Evolutionary conservation across 768 basidiomycete genomes (phyloP).

Genomic region (Hygrocybe punicea): DNA sequence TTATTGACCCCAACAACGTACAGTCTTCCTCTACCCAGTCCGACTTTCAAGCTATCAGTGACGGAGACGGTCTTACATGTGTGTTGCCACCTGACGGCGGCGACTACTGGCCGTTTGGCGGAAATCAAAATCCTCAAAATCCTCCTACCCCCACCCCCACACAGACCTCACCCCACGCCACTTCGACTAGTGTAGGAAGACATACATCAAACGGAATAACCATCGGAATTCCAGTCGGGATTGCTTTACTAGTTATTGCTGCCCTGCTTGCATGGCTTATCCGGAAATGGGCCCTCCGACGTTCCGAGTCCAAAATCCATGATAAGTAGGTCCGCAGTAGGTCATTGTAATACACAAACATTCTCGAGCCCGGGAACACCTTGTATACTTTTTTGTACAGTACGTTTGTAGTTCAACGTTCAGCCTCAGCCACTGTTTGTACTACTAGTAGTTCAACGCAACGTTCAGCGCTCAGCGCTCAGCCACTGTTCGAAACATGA

Average conservation of each 20-base stretch:
- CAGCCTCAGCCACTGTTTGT: no score
- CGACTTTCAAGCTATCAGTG: conserved; percentile 49
- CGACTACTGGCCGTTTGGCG: conserved; percentile 69
- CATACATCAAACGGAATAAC: conserved; percentile 34
- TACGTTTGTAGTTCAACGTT: no score
- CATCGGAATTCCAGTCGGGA: conserved; percentile 51
- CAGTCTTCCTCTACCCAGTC: conserved; percentile 45
- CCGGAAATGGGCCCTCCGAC: conserved; percentile 45
- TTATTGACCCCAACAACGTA: conserved; percentile 48
- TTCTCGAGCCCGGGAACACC: no score
- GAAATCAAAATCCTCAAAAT: conserved; percentile 37
- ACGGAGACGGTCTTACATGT: conserved; percentile 61
- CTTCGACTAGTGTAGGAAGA: conserved; percentile 10
- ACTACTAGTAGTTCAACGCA: no score
- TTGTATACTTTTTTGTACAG: no score
- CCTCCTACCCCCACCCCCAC: not conserved
- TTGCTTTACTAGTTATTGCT: conserved; percentile 46
- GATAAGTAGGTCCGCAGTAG: no score
- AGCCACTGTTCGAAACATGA: no score
- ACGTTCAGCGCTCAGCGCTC: no score
- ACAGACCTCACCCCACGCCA: no score
- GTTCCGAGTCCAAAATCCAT: conserved; percentile 18
- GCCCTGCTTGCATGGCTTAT: conserved; percentile 45
- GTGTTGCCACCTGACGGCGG: conserved; percentile 65
- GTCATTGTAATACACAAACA: not conserved